Evolutionary conservation across 2,329 filamentous ascomycete species (phyloP), one percentile per base, ranked within the genome.

Genomic region (Claviceps arundinis): DNA sequence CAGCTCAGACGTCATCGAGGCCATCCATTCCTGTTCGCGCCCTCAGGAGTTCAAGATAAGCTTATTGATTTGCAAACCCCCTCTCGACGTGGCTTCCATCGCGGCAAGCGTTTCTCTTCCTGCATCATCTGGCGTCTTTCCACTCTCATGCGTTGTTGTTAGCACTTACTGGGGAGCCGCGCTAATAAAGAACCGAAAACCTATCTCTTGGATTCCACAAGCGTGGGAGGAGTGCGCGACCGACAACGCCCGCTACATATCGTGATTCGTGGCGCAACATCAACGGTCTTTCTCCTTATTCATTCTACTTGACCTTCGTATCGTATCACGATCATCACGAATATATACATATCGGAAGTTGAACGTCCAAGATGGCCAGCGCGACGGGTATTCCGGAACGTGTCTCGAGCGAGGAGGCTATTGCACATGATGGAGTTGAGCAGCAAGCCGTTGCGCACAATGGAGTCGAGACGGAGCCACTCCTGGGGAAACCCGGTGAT

Each of bases 381-480:
- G 76, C 81, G 51, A 84, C 83, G 38, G 82, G 81, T 51, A 77
- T 85, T 53, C 82, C 84, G 24, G 74, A 83, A 59, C 66, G 67
- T 43, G 67, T 56, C 45, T 63, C 55, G 59, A 61, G 54, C n/a
- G 46, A 54, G 26, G 59, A 59, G 37, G 59, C 55, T 16, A 8
- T 34, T n/a, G 44, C 16, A 19, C 42, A 34, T 34, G 9, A 34
- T 34, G 9, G 30, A 11, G 30, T 11, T 34, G 30, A 9, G 2
- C 26, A 30, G 26, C 7, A 26, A 30, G 26, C 26, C 3, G 26
- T 30, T 9, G 26, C 26, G 26, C 37, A 45, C 52, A 19, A 67
- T 67, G 40, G 56, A 55, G 9, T 62, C 44, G 70, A 73, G 58
- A 64, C 61, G 26, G 71, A 73, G 56, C 73, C 72, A 34, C 65